Base-by-base conservation (phyloP, 176 grass and related monocot genomes). In the Oryza brachyantha region DNA sequence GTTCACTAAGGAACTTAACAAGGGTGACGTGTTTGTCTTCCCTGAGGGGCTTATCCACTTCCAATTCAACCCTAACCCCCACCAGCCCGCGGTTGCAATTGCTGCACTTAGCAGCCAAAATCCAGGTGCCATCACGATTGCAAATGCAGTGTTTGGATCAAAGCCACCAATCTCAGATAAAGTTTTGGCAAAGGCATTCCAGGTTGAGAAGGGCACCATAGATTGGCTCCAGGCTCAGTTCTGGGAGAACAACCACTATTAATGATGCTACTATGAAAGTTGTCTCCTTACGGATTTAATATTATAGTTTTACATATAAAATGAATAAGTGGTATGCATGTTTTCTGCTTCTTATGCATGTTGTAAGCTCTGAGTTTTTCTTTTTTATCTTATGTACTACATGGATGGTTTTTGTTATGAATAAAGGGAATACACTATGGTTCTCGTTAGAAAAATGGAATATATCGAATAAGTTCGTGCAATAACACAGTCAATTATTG, bases 211-310 rank as follows among this genome's bases (percentile, higher is more conserved):
- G 64, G 13, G 60, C 1, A 83, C 61, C 12, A 32, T 89, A 8
- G 75, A 81, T n/a, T 79, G 69, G 81, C 76, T 89, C 1, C 69
- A 89, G 5, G 59, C 86, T 62, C 66, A 84, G 3, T 63, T 63
- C 6, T 63, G 28, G 61, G 61, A 63, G 6, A 3, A 63, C 13
- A 64, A 64, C 61, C 28, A 64, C 61, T 50, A 50, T 2, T 50
- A 36, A 36, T 6, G n/a, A n/a, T n/a, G n/a, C n/a, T n/a, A n/a
- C n/a, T n/a, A n/a, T n/a, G n/a, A n/a, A n/a, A n/a, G n/a, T n/a
- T n/a, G n/a, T n/a, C n/a, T n/a, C n/a, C n/a, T n/a, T n/a, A n/a
- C n/a, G n/a, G n/a, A n/a, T n/a, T n/a, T n/a, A n/a, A n/a, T n/a
- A n/a, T n/a, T n/a, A n/a, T n/a, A n/a, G n/a, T n/a, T n/a, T n/a